A percentile compares a stretch with the other conserved stretches of the same genome.
Evolutionary conservation across 768 basidiomycete species (phyloP).

Genomic region (Mycena rebaudengoi): DNA sequence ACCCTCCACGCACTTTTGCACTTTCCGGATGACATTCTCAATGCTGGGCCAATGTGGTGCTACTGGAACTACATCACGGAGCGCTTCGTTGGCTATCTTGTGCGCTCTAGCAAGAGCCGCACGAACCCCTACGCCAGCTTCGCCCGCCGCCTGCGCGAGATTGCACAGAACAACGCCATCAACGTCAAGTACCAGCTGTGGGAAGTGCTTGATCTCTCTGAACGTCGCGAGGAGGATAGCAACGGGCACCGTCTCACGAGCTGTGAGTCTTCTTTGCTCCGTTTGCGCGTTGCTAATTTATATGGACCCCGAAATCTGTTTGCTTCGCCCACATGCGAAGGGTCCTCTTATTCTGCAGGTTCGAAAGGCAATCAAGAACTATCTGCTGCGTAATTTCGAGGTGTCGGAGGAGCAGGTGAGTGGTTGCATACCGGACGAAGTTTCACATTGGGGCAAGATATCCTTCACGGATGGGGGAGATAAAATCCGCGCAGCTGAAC

Average conservation of each 20-base stretch:
- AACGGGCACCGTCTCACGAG: not conserved
- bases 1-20: not conserved
- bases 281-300: not conserved
- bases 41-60: too few relatives aligned
- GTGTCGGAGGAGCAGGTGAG: not conserved
- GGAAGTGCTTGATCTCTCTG: not conserved
- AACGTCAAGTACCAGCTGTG: not conserved
- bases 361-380: not conserved
- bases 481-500: not conserved
- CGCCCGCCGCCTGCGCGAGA: constrained; percentile 4
- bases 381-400: not conserved
- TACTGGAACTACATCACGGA: constrained; percentile 1
- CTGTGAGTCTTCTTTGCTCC: not conserved
- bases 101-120: not conserved
- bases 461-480: not conserved
- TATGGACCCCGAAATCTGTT: not conserved
- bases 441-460: constrained; percentile 1
- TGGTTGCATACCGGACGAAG: not conserved
- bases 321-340: not conserved
- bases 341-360: not conserved
- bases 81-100: not conserved
- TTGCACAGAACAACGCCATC: constrained; percentile 5
- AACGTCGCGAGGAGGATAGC: not conserved
- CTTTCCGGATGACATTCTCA: not conserved
- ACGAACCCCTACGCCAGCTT: constrained; percentile 3